Conservation (phyloP, 2,329 filamentous ascomycete genomes). For the Diaporthe amygdali region DNA sequence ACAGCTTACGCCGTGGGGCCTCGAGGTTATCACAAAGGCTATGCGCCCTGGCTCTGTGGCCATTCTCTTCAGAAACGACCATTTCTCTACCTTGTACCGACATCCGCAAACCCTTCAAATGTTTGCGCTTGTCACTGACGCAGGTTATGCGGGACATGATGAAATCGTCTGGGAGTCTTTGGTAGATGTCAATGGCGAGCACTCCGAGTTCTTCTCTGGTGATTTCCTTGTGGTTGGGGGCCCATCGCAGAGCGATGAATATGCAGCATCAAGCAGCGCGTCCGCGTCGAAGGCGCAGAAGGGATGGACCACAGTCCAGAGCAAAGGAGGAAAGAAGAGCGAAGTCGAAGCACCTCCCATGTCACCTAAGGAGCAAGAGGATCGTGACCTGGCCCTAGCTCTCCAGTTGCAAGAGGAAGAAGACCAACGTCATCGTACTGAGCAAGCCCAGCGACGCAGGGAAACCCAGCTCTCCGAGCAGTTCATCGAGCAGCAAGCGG, state of each 20-base stretch:
- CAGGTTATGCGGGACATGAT: slow-evolving; percentile 84
- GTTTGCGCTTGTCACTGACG: slow-evolving; percentile 88
- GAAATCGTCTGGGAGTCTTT: slow-evolving; percentile 97
- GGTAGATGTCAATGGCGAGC: slow-evolving; percentile 83
- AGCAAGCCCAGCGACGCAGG: slow-evolving; percentile 65
- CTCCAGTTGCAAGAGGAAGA: slow-evolving; percentile 95
- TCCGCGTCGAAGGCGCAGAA: slow-evolving; percentile 32
- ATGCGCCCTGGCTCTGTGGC: slow-evolving; percentile 80
- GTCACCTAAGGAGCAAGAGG: slow-evolving; percentile 70
- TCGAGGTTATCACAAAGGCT: slow-evolving; percentile 73
- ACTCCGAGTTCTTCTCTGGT: slow-evolving; percentile 84
- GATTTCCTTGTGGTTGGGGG: slow-evolving; percentile 88
- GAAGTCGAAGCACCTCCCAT: slow-evolving; percentile 34
- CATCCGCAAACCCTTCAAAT: slow-evolving; percentile 79
- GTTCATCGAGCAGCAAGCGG: slow-evolving; percentile 69
- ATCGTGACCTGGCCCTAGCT: slow-evolving; percentile 85
- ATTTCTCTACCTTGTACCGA: slow-evolving; percentile 93
- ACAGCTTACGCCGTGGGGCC: slow-evolving; percentile 82
- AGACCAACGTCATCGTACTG: slow-evolving; percentile 73
- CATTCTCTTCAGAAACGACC: slow-evolving; percentile 95
- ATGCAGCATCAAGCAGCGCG: slow-evolving; percentile 10
- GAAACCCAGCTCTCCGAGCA: slow-evolving; percentile 73
- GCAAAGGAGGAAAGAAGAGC: slow-evolving; percentile 33
- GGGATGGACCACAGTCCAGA: slow-evolving; percentile 62
- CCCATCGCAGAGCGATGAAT: slow-evolving; percentile 31